Evolutionary conservation across 2,329 filamentous ascomycete species (phyloP), one percentile per base, ranked within the genome.

Genomic region (Trichoderma guizhouense): DNA sequence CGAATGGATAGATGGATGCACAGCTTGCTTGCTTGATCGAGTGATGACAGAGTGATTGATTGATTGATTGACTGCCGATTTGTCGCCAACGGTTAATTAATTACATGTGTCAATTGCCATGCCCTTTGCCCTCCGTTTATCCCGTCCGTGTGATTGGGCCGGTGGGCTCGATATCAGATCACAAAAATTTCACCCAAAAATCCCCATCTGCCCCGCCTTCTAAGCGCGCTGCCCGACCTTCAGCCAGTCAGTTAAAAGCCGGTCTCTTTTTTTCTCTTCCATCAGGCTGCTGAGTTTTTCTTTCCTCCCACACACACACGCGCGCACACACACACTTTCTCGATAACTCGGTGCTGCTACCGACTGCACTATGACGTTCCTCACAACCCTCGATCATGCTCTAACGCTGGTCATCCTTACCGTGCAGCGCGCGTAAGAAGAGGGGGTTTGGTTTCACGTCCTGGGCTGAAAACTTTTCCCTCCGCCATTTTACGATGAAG

Each of bases 331-430:
- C 43, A 51, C 39, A 51, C 3, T 26, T 62, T 28, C 14, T n/a
- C 26, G 47, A 55, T 28, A 18, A 18, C 28, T 47, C 18, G 15
- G 26, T 32, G 21, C n/a, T 32, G 34, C 60, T 5, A 3, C 66
- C 57, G 47, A 68, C 55, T 69, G 66, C 66, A 62, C 66, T 53
- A 69, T 69, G 66, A 69, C 66, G 66, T 69, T 62, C 39, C 36
- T 51, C 28, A 8, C 39, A 34, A 51, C 55, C 55, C 57, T 28
- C 21, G 39, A 58, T 32, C 24, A 12, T 28, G 66, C 39, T 36
- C 66, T 69, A 47, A 53, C 28, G 39, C 57, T 53, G 36, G 66
- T 51, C 66, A 69, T 68, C 39, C 65, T 68, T 55, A 32, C 53
- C 55, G 58, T 68, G 26, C 55, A 51, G 65, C 36, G 65, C 65